A percentile compares a stretch with the other conserved stretches of the same genome.
Evolutionary conservation across 495 filamentous ascomycete genomes (phyloP).

Genomic region (Podospora pseudoanserina): DNA sequence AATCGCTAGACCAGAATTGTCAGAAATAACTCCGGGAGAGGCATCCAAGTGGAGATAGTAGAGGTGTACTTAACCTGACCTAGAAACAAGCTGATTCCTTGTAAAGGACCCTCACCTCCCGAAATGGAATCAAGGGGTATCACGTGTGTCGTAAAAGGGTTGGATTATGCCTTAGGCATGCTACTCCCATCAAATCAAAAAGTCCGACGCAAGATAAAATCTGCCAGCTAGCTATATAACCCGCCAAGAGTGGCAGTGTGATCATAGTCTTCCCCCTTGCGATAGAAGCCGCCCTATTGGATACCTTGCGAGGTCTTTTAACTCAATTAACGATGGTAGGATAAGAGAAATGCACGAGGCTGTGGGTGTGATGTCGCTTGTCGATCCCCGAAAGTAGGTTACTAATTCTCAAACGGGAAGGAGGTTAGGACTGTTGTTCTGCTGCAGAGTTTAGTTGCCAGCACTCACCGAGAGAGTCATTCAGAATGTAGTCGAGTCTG

Average conservation of each 20-base stretch:
- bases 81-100: background rate
- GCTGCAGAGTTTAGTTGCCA: background rate
- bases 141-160: background rate
- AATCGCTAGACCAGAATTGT: background rate
- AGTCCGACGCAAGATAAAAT: background rate
- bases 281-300: background rate
- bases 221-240: background rate
- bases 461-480: background rate
- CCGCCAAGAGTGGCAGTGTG: constrained; percentile 4
- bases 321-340: background rate
- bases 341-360: background rate
- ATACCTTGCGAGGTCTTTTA: background rate
- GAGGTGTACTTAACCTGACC: background rate
- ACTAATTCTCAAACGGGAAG: background rate
- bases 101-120: background rate
- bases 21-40: background rate
- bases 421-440: background rate
- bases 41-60: background rate
- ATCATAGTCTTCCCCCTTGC: background rate
- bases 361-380: background rate
- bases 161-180: background rate
- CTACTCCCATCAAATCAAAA: background rate
- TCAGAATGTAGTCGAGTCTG: background rate
- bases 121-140: background rate
- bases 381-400: constrained; percentile 1